Conservation (phyloP, 2,329 filamentous ascomycete species). For the Penicillium brasilianum region DNA sequence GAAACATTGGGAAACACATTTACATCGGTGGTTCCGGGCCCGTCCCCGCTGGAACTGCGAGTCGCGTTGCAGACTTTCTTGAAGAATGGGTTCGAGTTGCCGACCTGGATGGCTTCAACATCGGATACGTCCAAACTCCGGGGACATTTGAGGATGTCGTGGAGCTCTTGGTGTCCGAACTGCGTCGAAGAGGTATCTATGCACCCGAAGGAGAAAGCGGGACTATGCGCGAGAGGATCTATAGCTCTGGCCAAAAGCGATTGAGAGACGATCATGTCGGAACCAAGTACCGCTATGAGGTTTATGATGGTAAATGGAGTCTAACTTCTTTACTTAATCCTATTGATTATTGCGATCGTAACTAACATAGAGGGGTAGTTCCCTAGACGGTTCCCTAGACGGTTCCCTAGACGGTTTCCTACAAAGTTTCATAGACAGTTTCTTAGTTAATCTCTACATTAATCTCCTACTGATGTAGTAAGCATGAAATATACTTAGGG, state of each 20-base stretch:
- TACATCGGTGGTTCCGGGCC: background rate
- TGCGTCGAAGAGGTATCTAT: background rate
- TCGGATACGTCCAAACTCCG: slow-evolving; percentile 5
- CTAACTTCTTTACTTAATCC: too few relatives aligned
- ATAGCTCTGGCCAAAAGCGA: background rate
- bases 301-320: slow-evolving; percentile 5
- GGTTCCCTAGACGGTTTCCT: too few relatives aligned
- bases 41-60: background rate
- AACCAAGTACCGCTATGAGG: slow-evolving; percentile 3
- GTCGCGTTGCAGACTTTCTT: background rate
- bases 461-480: too few relatives aligned
- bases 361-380: too few relatives aligned
- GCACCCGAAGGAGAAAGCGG: background rate
- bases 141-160: slow-evolving; percentile 5
- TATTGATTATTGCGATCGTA: too few relatives aligned
- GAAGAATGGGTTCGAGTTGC: background rate
- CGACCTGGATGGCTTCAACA: slow-evolving; percentile 2
- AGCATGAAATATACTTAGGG: too few relatives aligned
- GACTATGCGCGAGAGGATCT: slow-evolving; percentile 3
- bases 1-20: background rate
- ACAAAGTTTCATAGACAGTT: too few relatives aligned
- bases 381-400: too few relatives aligned
- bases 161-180: background rate
- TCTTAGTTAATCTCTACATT: too few relatives aligned
- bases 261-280: slow-evolving; percentile 7